Evolutionary conservation across 306 rosid species (phyloP), one percentile per base, ranked within the genome.

Genomic region (Medicago truncatula): DNA sequence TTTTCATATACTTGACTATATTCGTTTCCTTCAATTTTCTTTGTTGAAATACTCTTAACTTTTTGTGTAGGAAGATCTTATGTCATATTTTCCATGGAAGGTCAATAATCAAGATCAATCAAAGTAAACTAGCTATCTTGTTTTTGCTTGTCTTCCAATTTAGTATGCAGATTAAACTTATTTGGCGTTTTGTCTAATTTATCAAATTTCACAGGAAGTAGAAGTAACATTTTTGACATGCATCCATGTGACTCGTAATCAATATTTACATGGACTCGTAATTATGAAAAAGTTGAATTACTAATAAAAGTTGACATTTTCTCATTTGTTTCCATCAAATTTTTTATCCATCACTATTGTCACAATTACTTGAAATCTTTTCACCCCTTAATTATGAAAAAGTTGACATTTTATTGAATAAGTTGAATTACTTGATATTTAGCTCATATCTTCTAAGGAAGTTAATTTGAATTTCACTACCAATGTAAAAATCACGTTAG

Each of bases 41-140:
- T 52, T 21, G 17, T 50, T 47, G 20, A 12, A 7, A 14, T 3
- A 16, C 76, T 57, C 44, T 47, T 68, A 69, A 61, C 31, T 70
- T 68, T 49, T 11, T 44, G 46, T 43, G 54, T 43, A 41, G 78
- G 74, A 81, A 56, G 78, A 71, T 76, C 43, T 50, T 15, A 76
- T 34, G 85, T 62, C 85, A 81, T 36, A 64, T 18, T 63, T 63
- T 44, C 5, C 47, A 70, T 41, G 57, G 74, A 82, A 62, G 72
- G 74, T 76, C 57, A 28, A 64, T 28, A 76, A 73, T 71, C 49
- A 8, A 63, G 17, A 70, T 64, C 70, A 43, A 70, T 71, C 57
- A 76, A 34, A 52, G 75, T 49, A 76, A 64, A 63, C 66, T 67
- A 58, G 53, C 70, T 81, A 34, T 17, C 54, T 5, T 17, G 31